Percentiles rank a stretch among this genome's conserved stretches.
Conservation (phyloP, 202 grass and related monocot species). For the Panicum virgatum region DNA sequence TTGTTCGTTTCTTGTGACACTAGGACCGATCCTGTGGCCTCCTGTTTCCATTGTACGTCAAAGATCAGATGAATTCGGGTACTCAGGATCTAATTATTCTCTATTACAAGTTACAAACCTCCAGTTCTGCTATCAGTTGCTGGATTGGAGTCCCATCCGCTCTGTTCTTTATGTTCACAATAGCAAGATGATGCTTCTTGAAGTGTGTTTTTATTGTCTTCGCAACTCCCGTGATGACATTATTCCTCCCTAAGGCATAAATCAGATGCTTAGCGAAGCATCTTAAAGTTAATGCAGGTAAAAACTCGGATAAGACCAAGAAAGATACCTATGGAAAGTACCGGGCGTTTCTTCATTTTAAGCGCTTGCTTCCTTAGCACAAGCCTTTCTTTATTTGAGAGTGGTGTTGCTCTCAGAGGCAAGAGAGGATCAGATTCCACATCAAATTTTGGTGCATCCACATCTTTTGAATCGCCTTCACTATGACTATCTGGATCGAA, state of each 20-base stretch:
- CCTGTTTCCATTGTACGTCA: slow-evolving; percentile 45
- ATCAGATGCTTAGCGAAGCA: slow-evolving; percentile 26
- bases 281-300: not conserved
- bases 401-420: slow-evolving; percentile 48
- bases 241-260: slow-evolving; percentile 71
- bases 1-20: slow-evolving; percentile 89
- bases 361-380: slow-evolving; percentile 92
- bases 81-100: slow-evolving; percentile 1
- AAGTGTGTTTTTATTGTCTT: slow-evolving; percentile 94
- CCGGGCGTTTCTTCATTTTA: slow-evolving; percentile 72
- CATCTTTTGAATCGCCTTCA: slow-evolving; percentile 30
- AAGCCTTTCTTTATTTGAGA: slow-evolving; percentile 90
- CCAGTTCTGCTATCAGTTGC: slow-evolving; percentile 80
- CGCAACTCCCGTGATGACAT: slow-evolving; percentile 76
- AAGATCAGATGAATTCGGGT: slow-evolving; percentile 11
- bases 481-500: slow-evolving; percentile 24
- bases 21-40: slow-evolving; percentile 70
- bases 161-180: slow-evolving; percentile 91
- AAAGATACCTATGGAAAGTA: slow-evolving; percentile 75
- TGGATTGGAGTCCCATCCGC: slow-evolving; percentile 75
- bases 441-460: slow-evolving; percentile 22
- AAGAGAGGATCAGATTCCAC: slow-evolving; percentile 43
- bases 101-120: slow-evolving; percentile 50
- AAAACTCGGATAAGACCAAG: slow-evolving; percentile 10
- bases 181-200: slow-evolving; percentile 81